Evolutionary conservation across 176 grass and related monocot genomes (phyloP), one percentile per base, ranked within the genome.

Genomic region (Echinochloa phyllopogon): DNA sequence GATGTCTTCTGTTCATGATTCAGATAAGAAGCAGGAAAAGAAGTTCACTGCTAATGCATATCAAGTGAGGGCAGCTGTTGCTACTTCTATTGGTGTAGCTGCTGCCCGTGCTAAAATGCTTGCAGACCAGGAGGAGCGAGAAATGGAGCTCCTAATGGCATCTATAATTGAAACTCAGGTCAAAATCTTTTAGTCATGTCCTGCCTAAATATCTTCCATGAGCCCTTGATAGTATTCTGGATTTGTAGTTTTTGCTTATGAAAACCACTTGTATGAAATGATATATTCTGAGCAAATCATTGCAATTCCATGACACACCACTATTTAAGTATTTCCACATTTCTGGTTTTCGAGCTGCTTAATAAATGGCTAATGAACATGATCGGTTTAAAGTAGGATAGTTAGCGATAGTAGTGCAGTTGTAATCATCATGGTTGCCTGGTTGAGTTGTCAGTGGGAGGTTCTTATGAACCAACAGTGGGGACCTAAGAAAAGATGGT

Each of bases 81-180:
- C 88, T 72, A 96, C 93, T 84, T 88, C 92, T 78, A 44, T 99
- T 65, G 94, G 94, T 74, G 87, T 89, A 88, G 86, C 91, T 85
- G 94, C 88, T 74, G 97, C 94, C 82, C 97, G 66, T 75, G 94
- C 97, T 75, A 99, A 99, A 87, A 87, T 96, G 86, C 88, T 96
- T 56, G 92, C 88, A 11, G 92, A 99, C 53, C 91, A 99, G 61
- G 94, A 99, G 89, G 97, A 96, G 25, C 87, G 91, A 72, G 97
- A 99, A 87, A 96, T 99, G 83, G 89, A 99, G 79, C 89, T 96
- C 70, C 88, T 99, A n/a, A 87, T 96, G 87, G 87, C 97, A 6
- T 96, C 97, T n/a, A 92, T 99, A 84, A 89, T 94, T 81, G 93
- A 96, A 91, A 91, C 92, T 75, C 97, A 96, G 94, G 97, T 99